Evolutionary conservation across 805 yeast species (phyloP), one percentile per base, ranked within the genome.

Genomic region (Ogataea henricii): DNA sequence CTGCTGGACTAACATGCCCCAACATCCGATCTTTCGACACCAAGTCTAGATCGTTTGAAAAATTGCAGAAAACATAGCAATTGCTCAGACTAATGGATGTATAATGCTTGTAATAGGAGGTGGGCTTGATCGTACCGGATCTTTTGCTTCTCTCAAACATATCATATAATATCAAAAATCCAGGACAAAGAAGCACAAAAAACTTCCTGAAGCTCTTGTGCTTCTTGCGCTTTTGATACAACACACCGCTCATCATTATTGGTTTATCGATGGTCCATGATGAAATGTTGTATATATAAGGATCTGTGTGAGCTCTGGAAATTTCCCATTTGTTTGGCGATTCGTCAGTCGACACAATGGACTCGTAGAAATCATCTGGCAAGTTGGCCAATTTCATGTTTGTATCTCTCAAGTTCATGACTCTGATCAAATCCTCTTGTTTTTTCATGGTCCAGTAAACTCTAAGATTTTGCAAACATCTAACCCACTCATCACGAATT

Each of bases 11-110:
- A 17, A 66, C 62, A 2, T 69, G 68, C 47, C 82, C 81, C 38
- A 73, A 66, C n/a, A 46, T 38, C 6, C 46, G 40, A 21, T 73
- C 76, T 18, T 63, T 67, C 9, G 65, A 59, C 25, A 83, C 60
- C 22, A 89, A 67, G 53, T 85, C 90, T 27, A 74, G 60, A 10
- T 72, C 74, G 2, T 91, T 80, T 1, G 78, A 65, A 2, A 74
- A 64, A 1, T 92, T 96, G 1, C 94, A 81, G 65, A 88, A 88
- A 3, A 89, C 74, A 62, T 89, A 92, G 48, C 95, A 82, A 12
- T 77, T 79, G 2, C 76, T 62, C 22, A 92, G 65, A 1, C 90
- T 82, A 16, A 89, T 76, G 0, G 86, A 78, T 41, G 79, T 59
- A 53, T 76, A 74, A 55, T 78, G 82, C 38, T 71, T 66, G 56